Evolutionary conservation across 345 rosid genomes (phyloP).

Genomic region (Brassica rapa): DNA sequence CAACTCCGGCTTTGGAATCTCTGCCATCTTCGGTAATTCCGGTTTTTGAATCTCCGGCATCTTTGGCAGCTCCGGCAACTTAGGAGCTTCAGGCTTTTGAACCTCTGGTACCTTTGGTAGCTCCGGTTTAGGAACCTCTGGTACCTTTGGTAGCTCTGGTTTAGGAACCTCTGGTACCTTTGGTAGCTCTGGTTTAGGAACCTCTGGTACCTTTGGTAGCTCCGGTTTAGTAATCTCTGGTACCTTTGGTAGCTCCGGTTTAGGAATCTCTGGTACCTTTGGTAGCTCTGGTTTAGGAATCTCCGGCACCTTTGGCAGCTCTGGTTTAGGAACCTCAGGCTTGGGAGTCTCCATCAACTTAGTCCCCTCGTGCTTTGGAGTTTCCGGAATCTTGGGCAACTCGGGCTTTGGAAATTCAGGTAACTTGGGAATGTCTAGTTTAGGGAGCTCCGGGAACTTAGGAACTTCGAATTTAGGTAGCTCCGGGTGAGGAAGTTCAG

Average conservation of each 20-base stretch:
- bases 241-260: slow-evolving; percentile 24
- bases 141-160: background rate
- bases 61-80: background rate
- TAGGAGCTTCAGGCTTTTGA: slow-evolving; percentile 13
- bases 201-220: background rate
- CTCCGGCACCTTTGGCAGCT: slow-evolving; percentile 11
- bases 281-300: background rate
- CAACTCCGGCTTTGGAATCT: background rate
- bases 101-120: slow-evolving; percentile 11
- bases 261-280: slow-evolving; percentile 8
- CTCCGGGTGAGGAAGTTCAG: slow-evolving; percentile 32
- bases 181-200: background rate
- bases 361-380: slow-evolving; percentile 29
- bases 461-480: background rate
- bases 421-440: slow-evolving; percentile 23
- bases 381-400: background rate
- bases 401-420: slow-evolving; percentile 26
- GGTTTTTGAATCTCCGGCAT: slow-evolving; percentile 21
- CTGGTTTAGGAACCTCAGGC: slow-evolving; percentile 19
- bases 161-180: slow-evolving; percentile 6
- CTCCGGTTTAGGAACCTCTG: background rate
- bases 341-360: slow-evolving; percentile 11
- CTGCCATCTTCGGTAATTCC: background rate
- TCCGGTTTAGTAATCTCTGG: slow-evolving; percentile 10
- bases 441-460: background rate